Base-by-base conservation (phyloP, 768 basidiomycete genomes). In the Lactifluus rugatus region DNA sequence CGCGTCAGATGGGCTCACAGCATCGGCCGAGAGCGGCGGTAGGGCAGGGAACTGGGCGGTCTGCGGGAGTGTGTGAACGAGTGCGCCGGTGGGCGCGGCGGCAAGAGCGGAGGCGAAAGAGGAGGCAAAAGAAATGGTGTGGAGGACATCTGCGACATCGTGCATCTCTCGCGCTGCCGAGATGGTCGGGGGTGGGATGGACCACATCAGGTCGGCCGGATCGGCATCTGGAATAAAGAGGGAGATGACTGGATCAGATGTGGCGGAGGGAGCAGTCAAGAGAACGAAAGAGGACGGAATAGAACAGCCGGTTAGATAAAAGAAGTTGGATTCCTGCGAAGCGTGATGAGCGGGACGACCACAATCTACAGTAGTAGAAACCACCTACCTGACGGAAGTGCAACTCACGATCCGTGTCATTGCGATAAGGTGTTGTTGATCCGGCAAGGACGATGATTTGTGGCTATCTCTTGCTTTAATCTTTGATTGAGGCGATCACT, bases 381-480 rank as follows among this genome's bases (percentile, higher is more conserved):
- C n/a, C 8, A 52, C 56, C 3, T 0, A 71, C 77, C 66, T 78
- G 76, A 56, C 81, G 77, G 65, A 91, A 90, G 4, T 75, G 68
- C 44, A 90, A 72, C 71, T 92, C 89, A 32, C 90, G 79, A 68
- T 94, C 91, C 11, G 92, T 93, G 68, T 93, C 91, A 67, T 90
- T 81, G 61, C 89, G 75, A 66, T 75, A 89, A 0, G 77, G 74
- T 2, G 79, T 81, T 5, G 71, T 74, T 64, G 78, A 80, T n/a
- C 87, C 87, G 9, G 82, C 79, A 1, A 91, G 72, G 3, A 91
- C 67, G 16, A 89, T 67, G 8, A 87, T 73, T 69, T 91, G 89
- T 8, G 84, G 80, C 85, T 89, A 21, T 16, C 16, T 48, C 31
- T 6, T 17, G 1, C n/a, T 44, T 41, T 3, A 21, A 60, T 39